phyloP scores from a whole-genome alignment of 2,329 filamentous ascomycete species.

The Stagonosporopsis tanaceti region DNA sequence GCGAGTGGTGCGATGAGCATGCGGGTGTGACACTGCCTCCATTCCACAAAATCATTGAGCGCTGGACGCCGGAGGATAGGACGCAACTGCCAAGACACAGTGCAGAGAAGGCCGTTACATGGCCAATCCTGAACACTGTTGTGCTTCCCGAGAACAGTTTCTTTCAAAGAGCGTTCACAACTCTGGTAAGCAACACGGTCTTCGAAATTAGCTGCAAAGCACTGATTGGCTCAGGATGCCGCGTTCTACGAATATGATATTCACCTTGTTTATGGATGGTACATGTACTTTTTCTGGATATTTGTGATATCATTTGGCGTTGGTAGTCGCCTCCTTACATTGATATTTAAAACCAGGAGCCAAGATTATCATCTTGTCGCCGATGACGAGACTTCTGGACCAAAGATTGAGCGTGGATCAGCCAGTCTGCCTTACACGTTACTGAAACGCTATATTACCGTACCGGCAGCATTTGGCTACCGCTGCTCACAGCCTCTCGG shows the following conservation, averaged over 20 bases:
- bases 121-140: constrained; percentile 26
- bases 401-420: not conserved
- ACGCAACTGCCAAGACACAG: constrained; percentile 25
- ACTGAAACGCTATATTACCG: constrained; percentile 48
- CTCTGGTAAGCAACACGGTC: constrained; percentile 31
- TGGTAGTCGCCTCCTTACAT: constrained; percentile 29
- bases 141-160: constrained; percentile 34
- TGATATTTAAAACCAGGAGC: constrained; percentile 17
- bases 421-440: constrained; percentile 19
- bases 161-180: constrained; percentile 38
- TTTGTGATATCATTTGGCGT: constrained; percentile 37
- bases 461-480: constrained; percentile 55
- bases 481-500: constrained; percentile 53
- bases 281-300: constrained; percentile 46
- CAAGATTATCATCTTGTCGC: constrained; percentile 9
- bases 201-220: not conserved
- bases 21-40: constrained; percentile 35
- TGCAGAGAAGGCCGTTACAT: constrained; percentile 32
- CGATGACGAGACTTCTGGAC: not conserved
- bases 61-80: constrained; percentile 30
- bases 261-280: constrained; percentile 44
- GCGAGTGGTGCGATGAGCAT: constrained; percentile 32
- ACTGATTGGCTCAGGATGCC: constrained; percentile 29
- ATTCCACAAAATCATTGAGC: constrained; percentile 35
- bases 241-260: constrained; percentile 39